These are phyloP conservation scores for Priceomyces melissophilus DNA, from an alignment of 805 yeast species.

Conservation along the genomic window DNA sequence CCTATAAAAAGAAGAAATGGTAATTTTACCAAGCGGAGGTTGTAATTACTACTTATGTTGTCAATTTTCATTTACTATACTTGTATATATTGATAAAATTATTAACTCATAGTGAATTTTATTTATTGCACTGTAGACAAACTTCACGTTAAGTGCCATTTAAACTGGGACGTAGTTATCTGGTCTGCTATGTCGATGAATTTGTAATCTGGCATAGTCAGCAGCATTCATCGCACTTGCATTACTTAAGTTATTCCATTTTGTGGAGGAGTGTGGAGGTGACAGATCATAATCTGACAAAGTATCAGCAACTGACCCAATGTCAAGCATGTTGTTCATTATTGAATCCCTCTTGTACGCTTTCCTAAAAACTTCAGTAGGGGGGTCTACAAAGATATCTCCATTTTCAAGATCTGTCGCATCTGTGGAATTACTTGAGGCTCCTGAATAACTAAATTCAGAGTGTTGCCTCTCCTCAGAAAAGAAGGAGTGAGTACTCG, in stretches of 20 bases:
- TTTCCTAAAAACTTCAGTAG: conserved; percentile 20
- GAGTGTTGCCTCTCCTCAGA: too few relatives aligned
- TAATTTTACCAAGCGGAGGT: conserved; percentile 1
- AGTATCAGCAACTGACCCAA: conserved; percentile 18
- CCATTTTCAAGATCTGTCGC: conserved; percentile 1
- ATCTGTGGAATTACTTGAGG: conserved; percentile 1
- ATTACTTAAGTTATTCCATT: neutral
- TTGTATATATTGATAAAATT: conserved; percentile 7
- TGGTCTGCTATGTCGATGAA: too few relatives aligned
- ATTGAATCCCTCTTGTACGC: conserved; percentile 36
- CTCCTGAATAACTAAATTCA: too few relatives aligned
- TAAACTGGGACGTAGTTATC: neutral
- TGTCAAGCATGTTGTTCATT: conserved; percentile 44
- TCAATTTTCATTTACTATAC: conserved; percentile 2
- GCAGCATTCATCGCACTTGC: neutral
- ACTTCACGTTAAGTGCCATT: neutral
- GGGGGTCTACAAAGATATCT: conserved; percentile 5
- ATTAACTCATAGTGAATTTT: conserved; percentile 6
- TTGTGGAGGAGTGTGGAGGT: neutral
- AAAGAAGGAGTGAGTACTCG: neutral
- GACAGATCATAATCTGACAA: conserved; percentile 2
- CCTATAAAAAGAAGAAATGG: neutral
- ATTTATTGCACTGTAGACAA: neutral
- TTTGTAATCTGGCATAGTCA: too few relatives aligned
- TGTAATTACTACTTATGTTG: neutral